phyloP scores from a whole-genome alignment of 2,329 filamentous ascomycete genomes.

The Neophaeococcomyces aloes region DNA sequence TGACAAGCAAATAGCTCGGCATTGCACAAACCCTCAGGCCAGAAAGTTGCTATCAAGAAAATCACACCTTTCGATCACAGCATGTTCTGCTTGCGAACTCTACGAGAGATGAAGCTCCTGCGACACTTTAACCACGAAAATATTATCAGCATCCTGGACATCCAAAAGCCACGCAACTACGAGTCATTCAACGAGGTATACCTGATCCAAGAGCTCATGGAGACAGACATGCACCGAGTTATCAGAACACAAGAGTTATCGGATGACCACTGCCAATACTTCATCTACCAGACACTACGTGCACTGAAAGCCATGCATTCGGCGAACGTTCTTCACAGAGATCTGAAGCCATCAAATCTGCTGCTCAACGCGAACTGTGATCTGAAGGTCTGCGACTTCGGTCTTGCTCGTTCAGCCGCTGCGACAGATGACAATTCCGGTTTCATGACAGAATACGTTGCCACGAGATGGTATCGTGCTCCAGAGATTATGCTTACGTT shows the following conservation, averaged over 20 bases:
- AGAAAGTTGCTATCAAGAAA: slow-evolving; percentile 99
- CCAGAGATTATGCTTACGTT: slow-evolving; percentile 99
- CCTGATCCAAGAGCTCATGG: slow-evolving; percentile 98
- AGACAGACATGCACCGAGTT: slow-evolving; percentile 98
- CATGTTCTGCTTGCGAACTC: slow-evolving; percentile 93
- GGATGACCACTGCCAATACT: slow-evolving; percentile 99
- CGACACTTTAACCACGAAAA: slow-evolving; percentile 99
- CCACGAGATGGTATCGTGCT: slow-evolving; percentile 96
- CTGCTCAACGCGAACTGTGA: slow-evolving; percentile 98
- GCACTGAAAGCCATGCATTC: slow-evolving; percentile 99
- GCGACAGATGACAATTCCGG: slow-evolving; percentile 99
- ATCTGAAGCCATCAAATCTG: slow-evolving; percentile 94
- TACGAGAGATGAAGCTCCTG: slow-evolving; percentile 98
- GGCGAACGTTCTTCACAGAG: slow-evolving; percentile 91
- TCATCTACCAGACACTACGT: slow-evolving; percentile 98
- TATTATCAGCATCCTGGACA: slow-evolving; percentile 98
- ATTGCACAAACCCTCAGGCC: slow-evolving; percentile 91
- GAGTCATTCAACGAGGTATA: slow-evolving; percentile 97
- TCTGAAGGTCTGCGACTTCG: slow-evolving; percentile 97
- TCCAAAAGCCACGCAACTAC: slow-evolving; percentile 93
- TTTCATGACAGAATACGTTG: slow-evolving; percentile 99
- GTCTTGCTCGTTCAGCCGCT: slow-evolving; percentile 85
- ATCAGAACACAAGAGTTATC: slow-evolving; percentile 97
- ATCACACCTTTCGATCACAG: slow-evolving; percentile 98
- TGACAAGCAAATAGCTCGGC: slow-evolving; percentile 58